Conservation (phyloP, 2,329 filamentous ascomycete genomes). For the Paracoccidioides lutzii region DNA sequence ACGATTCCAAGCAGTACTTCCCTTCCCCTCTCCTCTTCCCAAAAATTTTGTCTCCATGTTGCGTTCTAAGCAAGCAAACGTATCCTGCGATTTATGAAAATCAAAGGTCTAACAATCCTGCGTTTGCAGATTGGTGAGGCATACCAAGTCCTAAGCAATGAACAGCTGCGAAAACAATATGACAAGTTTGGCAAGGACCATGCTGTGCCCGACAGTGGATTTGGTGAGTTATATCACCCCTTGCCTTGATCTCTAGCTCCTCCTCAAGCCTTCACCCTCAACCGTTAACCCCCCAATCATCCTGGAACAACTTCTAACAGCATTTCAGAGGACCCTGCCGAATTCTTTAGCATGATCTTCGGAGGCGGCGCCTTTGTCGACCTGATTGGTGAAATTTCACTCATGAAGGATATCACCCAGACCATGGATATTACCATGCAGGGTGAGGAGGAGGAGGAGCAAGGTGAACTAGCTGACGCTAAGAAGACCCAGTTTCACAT, state of each 20-base stretch:
- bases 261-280: too few species aligned
- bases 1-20: conserved; percentile 73
- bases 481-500: conserved; percentile 37
- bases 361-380: conserved; percentile 91
- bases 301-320: background rate
- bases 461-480: conserved; percentile 40
- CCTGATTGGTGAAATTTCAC: conserved; percentile 93
- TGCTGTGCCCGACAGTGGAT: conserved; percentile 79
- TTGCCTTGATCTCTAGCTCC: background rate
- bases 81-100: too few species aligned
- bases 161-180: conserved; percentile 78
- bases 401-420: conserved; percentile 96
- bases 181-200: conserved; percentile 96
- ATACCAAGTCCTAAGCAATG: conserved; percentile 70
- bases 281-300: too few species aligned
- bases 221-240: conserved; percentile 44
- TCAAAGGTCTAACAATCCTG: background rate
- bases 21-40: background rate
- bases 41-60: too few species aligned
- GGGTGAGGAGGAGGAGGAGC: conserved; percentile 57
- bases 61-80: too few species aligned
- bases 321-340: conserved; percentile 62
- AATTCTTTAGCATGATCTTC: conserved; percentile 98
- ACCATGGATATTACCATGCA: conserved; percentile 97
- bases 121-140: conserved; percentile 49